Conservation (phyloP, 805 yeast species). For the Starmerella riodocensis region DNA sequence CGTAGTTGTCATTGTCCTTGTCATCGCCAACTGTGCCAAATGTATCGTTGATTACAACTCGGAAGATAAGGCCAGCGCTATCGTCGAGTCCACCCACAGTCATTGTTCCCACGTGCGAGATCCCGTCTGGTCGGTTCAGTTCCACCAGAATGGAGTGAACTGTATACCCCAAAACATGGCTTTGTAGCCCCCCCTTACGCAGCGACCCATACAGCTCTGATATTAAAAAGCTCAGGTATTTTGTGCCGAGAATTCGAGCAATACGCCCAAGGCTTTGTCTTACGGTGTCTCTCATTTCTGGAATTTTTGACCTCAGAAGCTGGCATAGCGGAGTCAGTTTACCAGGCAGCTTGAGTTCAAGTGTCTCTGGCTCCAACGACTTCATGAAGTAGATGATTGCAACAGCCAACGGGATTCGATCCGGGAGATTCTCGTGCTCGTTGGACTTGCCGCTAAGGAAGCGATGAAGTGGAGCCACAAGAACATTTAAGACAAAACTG, state of each 20-base stretch:
- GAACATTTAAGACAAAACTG: slow-evolving; percentile 39
- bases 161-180: slow-evolving; percentile 83
- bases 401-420: slow-evolving; percentile 68
- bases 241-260: slow-evolving; percentile 52
- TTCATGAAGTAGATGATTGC: slow-evolving; percentile 57
- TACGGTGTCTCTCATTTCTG: slow-evolving; percentile 75
- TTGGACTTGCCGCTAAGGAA: slow-evolving; percentile 37
- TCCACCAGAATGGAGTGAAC: slow-evolving; percentile 58
- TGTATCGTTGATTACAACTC: slow-evolving; percentile 76
- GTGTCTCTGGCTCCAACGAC: slow-evolving; percentile 44
- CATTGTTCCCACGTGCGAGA: too few species aligned
- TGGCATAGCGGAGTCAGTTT: slow-evolving; percentile 78
- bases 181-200: slow-evolving; percentile 69
- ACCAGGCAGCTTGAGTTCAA: slow-evolving; percentile 60
- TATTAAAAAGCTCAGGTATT: slow-evolving; percentile 59
- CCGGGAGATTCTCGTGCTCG: slow-evolving; percentile 65
- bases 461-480: slow-evolving; percentile 50
- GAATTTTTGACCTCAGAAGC: slow-evolving; percentile 69
- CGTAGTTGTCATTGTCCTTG: slow-evolving; percentile 87
- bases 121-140: slow-evolving; percentile 27
- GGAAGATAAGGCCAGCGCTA: slow-evolving; percentile 43
- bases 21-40: slow-evolving; percentile 90
- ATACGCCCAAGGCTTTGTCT: slow-evolving; percentile 62
- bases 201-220: slow-evolving; percentile 68
- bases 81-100: slow-evolving; percentile 63